Percentiles rank a stretch among this genome's conserved stretches.
These are phyloP conservation scores for Kodamaea lidongshanica DNA, from an alignment of 805 yeast genomes.

Conservation along the genomic window DNA sequence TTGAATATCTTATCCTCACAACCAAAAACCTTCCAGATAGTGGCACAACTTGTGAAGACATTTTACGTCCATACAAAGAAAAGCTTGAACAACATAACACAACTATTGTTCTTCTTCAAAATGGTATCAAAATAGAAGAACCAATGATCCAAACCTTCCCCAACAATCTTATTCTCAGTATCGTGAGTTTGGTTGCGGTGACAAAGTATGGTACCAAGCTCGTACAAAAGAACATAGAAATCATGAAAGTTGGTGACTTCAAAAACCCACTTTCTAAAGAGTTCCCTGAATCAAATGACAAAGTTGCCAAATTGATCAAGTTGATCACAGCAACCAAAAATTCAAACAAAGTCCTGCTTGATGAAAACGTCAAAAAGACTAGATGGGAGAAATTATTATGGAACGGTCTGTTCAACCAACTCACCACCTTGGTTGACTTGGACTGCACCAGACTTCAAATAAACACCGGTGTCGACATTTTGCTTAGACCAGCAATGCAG, in stretches of 20 bases:
- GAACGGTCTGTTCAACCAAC: constrained; percentile 31
- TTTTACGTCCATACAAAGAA: constrained; percentile 20
- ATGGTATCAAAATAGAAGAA: constrained; percentile 33
- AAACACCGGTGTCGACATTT: constrained; percentile 22
- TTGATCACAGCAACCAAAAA: constrained; percentile 24
- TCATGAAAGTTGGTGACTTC: constrained; percentile 17
- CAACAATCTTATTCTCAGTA: constrained; percentile 28
- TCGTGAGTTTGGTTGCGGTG: constrained; percentile 32
- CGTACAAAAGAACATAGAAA: constrained; percentile 15
- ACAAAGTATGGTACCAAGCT: constrained; percentile 18
- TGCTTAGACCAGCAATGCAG: constrained; percentile 54
- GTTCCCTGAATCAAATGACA: constrained; percentile 9
- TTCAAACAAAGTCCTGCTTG: constrained; percentile 21
- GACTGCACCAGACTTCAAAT: constrained; percentile 35
- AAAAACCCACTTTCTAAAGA: constrained; percentile 2
- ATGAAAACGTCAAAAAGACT: constrained; percentile 24
- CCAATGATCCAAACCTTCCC: constrained; percentile 30
- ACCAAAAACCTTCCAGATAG: constrained; percentile 37
- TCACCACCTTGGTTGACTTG: constrained; percentile 26
- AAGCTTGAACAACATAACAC: constrained; percentile 16
- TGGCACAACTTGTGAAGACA: constrained; percentile 34
- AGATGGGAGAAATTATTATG: constrained; percentile 38
- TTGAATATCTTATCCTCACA: constrained; percentile 33
- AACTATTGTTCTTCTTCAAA: constrained; percentile 32
- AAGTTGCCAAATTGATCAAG: constrained; percentile 17